Evolutionary conservation across 75 land plant species (phyloP).

Genomic region (Pinus taeda): DNA sequence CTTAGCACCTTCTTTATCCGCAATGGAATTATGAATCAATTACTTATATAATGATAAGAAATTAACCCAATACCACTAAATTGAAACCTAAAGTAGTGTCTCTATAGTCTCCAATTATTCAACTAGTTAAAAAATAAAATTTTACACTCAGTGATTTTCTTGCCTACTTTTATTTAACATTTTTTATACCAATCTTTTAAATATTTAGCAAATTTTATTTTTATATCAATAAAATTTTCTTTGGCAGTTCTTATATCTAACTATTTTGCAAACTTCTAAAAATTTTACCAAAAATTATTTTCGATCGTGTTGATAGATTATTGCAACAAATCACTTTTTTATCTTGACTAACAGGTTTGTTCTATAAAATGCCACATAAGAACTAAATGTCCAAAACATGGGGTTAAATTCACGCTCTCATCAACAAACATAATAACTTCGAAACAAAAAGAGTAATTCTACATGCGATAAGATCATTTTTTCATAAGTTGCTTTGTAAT

Average conservation of each 20-base stretch:
- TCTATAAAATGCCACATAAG: background rate
- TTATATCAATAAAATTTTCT: too few relatives aligned
- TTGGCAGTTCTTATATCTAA: too few relatives aligned
- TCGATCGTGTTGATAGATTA: too few relatives aligned
- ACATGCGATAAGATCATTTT: background rate
- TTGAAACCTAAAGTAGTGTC: background rate
- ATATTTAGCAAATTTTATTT: too few relatives aligned
- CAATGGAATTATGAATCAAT: constrained; percentile 49
- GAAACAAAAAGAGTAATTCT: background rate
- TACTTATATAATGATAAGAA: background rate
- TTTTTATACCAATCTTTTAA: too few relatives aligned
- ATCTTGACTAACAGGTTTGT: background rate
- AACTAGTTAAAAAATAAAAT: too few relatives aligned
- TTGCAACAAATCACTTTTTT: too few relatives aligned
- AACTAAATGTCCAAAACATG: background rate
- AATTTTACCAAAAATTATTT: too few relatives aligned
- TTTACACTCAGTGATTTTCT: too few relatives aligned
- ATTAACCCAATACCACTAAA: background rate
- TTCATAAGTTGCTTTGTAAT: background rate
- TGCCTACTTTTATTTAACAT: too few relatives aligned
- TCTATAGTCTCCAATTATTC: too few relatives aligned
- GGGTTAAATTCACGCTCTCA: background rate
- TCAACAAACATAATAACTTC: background rate
- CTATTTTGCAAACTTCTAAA: too few relatives aligned
- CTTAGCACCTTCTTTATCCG: constrained; percentile 56